Conservation (phyloP, 208 protist species). For the Vickermania ingenoplastis region DNA sequence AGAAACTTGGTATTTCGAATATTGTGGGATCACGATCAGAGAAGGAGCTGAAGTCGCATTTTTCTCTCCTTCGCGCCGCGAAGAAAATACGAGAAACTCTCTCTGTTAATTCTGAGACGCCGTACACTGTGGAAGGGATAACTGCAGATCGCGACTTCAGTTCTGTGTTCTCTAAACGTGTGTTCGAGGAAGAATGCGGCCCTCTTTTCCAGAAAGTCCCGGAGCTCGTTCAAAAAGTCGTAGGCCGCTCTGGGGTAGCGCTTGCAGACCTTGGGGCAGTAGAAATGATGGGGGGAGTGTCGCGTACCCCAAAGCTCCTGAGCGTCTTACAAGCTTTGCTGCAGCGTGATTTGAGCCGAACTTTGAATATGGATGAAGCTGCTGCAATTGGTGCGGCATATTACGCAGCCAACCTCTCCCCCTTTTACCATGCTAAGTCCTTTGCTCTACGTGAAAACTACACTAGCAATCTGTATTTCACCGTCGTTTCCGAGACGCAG, state of each 20-base stretch:
- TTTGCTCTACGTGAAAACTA: conserved; percentile 54
- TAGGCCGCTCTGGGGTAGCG: conserved; percentile 30
- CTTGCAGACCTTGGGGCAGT: conserved; percentile 51
- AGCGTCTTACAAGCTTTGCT: conserved; percentile 41
- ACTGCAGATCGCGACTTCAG: conserved; percentile 72
- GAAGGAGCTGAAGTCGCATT: conserved; percentile 71
- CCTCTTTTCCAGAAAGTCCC: conserved; percentile 58
- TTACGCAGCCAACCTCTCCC: conserved; percentile 71
- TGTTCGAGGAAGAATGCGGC: conserved; percentile 83
- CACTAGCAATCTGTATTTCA: conserved; percentile 44
- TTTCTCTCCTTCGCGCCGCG: conserved; percentile 82
- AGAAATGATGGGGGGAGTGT: conserved; percentile 85
- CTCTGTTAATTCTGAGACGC: conserved; percentile 83
- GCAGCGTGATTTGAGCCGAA: conserved; percentile 61
- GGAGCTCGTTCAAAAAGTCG: conserved; percentile 34
- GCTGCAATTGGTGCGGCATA: conserved; percentile 81
- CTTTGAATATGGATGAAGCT: conserved; percentile 88
- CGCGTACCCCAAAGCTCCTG: conserved; percentile 80
- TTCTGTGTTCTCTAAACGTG: conserved; percentile 49
- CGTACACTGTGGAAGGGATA: conserved; percentile 87
- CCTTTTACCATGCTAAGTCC: conserved; percentile 65
- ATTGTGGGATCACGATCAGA: conserved; percentile 32
- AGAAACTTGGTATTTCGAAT: conserved; percentile 45
- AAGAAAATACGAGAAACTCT: conserved; percentile 86
- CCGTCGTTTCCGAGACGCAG: conserved; percentile 21